Percentiles rank a stretch among this genome's conserved stretches.
These are phyloP conservation scores for Leccinum aurantiacum DNA, from an alignment of 768 basidiomycete species.

Conservation along the genomic window DNA sequence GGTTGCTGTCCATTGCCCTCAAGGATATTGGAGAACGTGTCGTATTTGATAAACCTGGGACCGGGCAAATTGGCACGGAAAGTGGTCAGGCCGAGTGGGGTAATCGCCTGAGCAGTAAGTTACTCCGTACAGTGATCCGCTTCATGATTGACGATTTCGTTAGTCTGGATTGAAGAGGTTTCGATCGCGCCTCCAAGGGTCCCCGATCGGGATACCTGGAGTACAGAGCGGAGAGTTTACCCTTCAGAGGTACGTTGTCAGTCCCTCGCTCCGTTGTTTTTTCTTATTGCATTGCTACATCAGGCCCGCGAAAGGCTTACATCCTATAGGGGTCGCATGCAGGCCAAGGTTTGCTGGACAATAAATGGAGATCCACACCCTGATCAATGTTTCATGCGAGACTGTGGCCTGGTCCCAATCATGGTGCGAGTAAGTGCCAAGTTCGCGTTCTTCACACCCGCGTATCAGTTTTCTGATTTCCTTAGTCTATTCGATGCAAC, in stretches of 20 bases:
- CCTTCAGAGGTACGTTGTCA: conserved; percentile 73
- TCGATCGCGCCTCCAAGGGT: conserved; percentile 84
- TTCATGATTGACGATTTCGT: conserved; percentile 11
- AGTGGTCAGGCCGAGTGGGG: conserved; percentile 64
- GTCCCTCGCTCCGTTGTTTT: neutral
- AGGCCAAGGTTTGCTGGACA: conserved; percentile 81
- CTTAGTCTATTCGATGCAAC: conserved; percentile 89
- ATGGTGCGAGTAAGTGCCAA: conserved; percentile 84
- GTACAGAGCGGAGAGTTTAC: conserved; percentile 75
- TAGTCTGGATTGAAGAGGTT: conserved; percentile 91
- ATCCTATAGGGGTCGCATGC: conserved; percentile 91
- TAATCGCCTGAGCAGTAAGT: conserved; percentile 82
- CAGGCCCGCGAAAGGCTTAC: conserved; percentile 92
- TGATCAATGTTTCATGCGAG: conserved; percentile 66
- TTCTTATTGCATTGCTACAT: conserved; percentile 9
- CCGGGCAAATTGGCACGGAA: conserved; percentile 50
- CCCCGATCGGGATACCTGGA: conserved; percentile 74
- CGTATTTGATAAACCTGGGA: conserved; percentile 73
- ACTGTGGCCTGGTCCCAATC: conserved; percentile 91
- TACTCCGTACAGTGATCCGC: neutral
- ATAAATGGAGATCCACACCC: conserved; percentile 64
- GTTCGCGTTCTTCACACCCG: neutral
- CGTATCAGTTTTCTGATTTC: neutral
- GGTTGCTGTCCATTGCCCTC: conserved; percentile 74
- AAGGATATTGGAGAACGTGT: conserved; percentile 88